Evolutionary conservation across 495 filamentous ascomycete species (phyloP).

Genomic region (Hypomontagnella submonticulosa): DNA sequence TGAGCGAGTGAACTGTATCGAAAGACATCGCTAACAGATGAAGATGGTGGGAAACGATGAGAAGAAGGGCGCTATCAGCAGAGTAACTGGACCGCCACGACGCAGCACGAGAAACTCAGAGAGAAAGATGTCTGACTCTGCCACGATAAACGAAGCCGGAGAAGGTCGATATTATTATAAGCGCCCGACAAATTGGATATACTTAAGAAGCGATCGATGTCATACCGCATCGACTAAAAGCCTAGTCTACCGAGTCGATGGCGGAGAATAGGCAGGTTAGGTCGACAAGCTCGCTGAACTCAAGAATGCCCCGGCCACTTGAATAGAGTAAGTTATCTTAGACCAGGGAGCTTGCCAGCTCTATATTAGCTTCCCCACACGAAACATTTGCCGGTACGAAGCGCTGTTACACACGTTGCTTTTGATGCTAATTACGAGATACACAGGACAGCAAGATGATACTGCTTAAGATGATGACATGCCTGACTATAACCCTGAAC

Average conservation of each 20-base stretch:
- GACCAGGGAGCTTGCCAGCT: slow-evolving; percentile 14
- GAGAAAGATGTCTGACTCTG: not conserved
- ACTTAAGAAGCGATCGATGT: slow-evolving; percentile 21
- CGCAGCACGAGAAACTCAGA: not conserved
- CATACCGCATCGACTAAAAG: slow-evolving; percentile 30
- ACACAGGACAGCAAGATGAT: slow-evolving; percentile 16
- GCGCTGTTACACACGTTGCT: slow-evolving; percentile 32
- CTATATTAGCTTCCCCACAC: slow-evolving; percentile 35
- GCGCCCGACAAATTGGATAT: slow-evolving; percentile 3
- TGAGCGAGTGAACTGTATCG: slow-evolving; percentile 19
- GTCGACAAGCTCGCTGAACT: slow-evolving; percentile 5
- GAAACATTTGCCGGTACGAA: not conserved
- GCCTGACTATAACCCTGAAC: slow-evolving; percentile 21
- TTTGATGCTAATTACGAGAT: slow-evolving; percentile 32
- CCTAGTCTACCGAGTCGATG: slow-evolving; percentile 13
- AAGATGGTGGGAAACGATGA: not conserved
- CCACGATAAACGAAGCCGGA: slow-evolving; percentile 9
- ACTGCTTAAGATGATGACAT: slow-evolving; percentile 28
- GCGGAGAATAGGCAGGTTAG: slow-evolving; percentile 6
- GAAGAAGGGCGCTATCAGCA: not conserved
- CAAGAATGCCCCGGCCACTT: slow-evolving; percentile 19
- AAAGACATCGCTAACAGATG: slow-evolving; percentile 39
- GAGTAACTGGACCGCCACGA: slow-evolving; percentile 6
- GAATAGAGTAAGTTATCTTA: slow-evolving; percentile 14
- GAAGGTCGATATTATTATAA: slow-evolving; percentile 37